Evolutionary conservation across 2,329 filamentous ascomycete species (phyloP).

Genomic region (Botrytis elliptica): DNA sequence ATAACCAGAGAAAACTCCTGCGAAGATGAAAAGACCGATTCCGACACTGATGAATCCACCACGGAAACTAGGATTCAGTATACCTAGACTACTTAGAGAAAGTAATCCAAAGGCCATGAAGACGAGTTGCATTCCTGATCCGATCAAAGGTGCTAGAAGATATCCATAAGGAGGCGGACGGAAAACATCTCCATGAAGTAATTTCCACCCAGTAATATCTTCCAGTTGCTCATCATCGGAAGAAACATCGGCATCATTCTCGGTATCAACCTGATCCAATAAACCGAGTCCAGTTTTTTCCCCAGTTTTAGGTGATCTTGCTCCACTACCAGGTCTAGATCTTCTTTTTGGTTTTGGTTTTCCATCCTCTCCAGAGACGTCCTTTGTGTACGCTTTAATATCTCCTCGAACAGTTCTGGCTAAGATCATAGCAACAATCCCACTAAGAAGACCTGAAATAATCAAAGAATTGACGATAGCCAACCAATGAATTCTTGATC

Average conservation of each 20-base stretch:
- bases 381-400: conserved; percentile 67
- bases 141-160: conserved; percentile 75
- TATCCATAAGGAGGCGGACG: conserved; percentile 67
- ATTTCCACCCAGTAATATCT: conserved; percentile 84
- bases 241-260: conserved; percentile 52
- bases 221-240: conserved; percentile 73
- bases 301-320: conserved; percentile 45
- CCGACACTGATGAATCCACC: conserved; percentile 85
- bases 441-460: conserved; percentile 75
- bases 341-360: conserved; percentile 56
- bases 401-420: conserved; percentile 75
- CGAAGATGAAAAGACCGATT: conserved; percentile 78
- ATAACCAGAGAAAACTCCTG: conserved; percentile 81
- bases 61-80: conserved; percentile 85
- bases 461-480: conserved; percentile 85
- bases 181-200: conserved; percentile 87
- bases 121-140: conserved; percentile 82
- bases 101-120: conserved; percentile 77
- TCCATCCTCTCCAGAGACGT: conserved; percentile 64
- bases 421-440: conserved; percentile 77
- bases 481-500: conserved; percentile 80
- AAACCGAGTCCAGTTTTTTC: conserved; percentile 57
- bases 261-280: conserved; percentile 57
- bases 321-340: conserved; percentile 42
- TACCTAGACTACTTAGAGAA: conserved; percentile 68